A percentile compares a stretch with the other conserved stretches of the same genome.
These are phyloP conservation scores for Carex pumila DNA, from an alignment of 176 grass and related monocot genomes.

Conservation along the genomic window DNA sequence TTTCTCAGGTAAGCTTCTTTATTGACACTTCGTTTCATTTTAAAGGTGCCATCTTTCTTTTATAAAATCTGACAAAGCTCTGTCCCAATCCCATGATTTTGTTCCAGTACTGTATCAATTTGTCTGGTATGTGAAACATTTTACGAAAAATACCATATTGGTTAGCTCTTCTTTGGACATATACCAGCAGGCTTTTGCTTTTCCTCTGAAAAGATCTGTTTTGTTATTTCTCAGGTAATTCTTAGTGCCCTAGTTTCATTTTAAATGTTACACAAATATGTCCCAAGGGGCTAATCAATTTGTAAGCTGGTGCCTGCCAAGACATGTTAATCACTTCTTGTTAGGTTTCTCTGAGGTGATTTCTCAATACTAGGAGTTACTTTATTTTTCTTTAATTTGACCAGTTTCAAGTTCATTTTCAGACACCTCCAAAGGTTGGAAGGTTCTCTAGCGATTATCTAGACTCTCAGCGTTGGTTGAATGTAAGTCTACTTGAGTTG, in stretches of 20 bases:
- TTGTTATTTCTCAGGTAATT: neutral
- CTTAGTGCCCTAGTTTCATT: neutral
- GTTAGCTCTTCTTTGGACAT: neutral
- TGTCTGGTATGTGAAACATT: neutral
- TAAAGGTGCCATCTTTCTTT: neutral
- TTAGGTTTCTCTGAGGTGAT: neutral
- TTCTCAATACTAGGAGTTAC: neutral
- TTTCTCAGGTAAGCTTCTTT: conserved; percentile 57
- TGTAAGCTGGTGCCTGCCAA: neutral
- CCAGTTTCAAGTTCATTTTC: conserved; percentile 11
- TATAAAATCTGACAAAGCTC: neutral
- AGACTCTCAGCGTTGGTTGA: conserved; percentile 82
- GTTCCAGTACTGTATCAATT: neutral
- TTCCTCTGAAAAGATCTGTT: neutral
- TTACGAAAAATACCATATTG: neutral
- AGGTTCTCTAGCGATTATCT: conserved; percentile 44
- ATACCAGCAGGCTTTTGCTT: neutral
- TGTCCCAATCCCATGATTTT: neutral
- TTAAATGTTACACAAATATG: neutral
- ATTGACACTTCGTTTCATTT: neutral
- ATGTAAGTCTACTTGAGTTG: conserved; percentile 42
- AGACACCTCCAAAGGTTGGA: conserved; percentile 67
- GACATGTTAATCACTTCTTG: neutral
- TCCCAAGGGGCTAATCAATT: neutral
- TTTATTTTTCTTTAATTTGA: neutral